Conservation (phyloP, 2,329 filamentous ascomycete genomes). For the Colletotrichum liriopes region DNA sequence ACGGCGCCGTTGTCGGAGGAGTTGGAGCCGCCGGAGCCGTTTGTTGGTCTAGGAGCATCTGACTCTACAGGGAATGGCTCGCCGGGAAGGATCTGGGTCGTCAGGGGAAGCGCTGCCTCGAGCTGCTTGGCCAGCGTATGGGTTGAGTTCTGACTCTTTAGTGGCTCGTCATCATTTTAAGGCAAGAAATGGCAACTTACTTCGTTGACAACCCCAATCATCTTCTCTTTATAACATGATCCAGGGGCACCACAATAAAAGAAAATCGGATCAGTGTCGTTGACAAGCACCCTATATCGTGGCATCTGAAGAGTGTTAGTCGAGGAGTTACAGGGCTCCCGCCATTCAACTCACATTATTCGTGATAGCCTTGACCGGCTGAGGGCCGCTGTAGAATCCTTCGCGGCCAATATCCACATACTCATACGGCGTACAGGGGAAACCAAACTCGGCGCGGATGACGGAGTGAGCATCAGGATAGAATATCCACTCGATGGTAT, state of each 20-base stretch:
- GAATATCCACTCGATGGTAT: constrained; percentile 72
- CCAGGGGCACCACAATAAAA: constrained; percentile 79
- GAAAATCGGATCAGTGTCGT: constrained; percentile 76
- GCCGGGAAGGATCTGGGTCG: constrained; percentile 70
- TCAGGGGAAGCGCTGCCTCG: constrained; percentile 62
- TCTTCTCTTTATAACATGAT: constrained; percentile 76
- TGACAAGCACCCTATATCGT: constrained; percentile 63
- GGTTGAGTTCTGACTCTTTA: constrained; percentile 58
- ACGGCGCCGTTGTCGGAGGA: constrained; percentile 28
- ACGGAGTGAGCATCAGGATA: constrained; percentile 76
- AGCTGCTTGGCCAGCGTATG: constrained; percentile 65
- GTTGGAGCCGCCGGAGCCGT: constrained; percentile 35
- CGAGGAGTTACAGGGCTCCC: not conserved
- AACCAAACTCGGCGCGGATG: constrained; percentile 70
- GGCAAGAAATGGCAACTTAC: constrained; percentile 55
- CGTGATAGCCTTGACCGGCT: constrained; percentile 62
- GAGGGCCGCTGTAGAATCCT: constrained; percentile 69
- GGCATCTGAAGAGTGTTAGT: constrained; percentile 61
- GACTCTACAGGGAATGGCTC: constrained; percentile 68
- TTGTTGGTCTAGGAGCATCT: constrained; percentile 37
- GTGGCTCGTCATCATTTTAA: not conserved
- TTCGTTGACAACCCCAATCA: constrained; percentile 85
- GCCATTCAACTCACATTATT: constrained; percentile 57
- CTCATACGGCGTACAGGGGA: constrained; percentile 77
- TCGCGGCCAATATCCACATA: constrained; percentile 62